A percentile compares a stretch with the other conserved stretches of the same genome.
Conservation (phyloP, 2,329 filamentous ascomycete species). For the Raffaelea albimanens region DNA sequence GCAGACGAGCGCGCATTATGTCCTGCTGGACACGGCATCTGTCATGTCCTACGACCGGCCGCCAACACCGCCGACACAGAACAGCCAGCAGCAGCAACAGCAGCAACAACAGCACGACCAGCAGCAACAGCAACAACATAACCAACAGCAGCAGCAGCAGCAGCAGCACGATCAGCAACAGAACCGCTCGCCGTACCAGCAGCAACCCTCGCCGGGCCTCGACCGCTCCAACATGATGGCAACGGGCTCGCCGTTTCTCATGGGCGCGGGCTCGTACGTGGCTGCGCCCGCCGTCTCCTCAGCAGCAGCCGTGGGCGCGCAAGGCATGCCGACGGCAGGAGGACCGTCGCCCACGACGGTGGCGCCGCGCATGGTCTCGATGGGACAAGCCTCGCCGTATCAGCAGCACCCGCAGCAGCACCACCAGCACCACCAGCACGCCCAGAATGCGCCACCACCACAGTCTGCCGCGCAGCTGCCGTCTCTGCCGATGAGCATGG, state of each 20-base stretch:
- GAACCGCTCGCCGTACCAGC: background rate
- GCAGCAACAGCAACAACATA: background rate
- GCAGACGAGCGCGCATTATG: constrained; percentile 29
- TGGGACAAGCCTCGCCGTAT: background rate
- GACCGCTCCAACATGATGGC: background rate
- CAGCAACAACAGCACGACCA: constrained; percentile 4
- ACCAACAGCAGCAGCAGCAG: constrained; percentile 2
- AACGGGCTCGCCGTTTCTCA: background rate
- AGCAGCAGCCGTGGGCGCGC: background rate
- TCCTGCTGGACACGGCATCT: constrained; percentile 33
- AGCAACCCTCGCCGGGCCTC: background rate
- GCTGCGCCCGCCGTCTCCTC: background rate
- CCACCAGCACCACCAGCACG: background rate
- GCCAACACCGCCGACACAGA: constrained; percentile 23
- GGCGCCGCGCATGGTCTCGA: background rate
- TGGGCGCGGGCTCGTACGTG: background rate
- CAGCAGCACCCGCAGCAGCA: background rate
- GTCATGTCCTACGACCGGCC: constrained; percentile 41
- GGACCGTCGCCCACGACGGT: background rate
- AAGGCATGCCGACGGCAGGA: background rate
- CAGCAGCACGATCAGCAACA: constrained; percentile 1
- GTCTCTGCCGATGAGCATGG: background rate
- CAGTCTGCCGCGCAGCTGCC: background rate
- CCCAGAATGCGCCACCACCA: background rate
- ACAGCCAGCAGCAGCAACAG: constrained; percentile 1